phyloP scores from a whole-genome alignment of 140 eudicot genomes.

The Ambrosia hybrid region DNA sequence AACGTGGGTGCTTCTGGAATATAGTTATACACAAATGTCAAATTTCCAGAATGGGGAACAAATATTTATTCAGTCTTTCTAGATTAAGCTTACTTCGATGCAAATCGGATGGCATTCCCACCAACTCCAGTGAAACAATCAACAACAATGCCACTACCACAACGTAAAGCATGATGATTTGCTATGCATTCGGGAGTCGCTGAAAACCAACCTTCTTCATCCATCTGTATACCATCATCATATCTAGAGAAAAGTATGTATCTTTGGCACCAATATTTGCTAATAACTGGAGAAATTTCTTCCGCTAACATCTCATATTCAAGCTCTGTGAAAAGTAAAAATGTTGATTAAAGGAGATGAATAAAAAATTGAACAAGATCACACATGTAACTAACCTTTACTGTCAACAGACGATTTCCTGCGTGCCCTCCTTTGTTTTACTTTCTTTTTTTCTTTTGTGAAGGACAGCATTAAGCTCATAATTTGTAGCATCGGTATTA shows the following conservation, averaged over 20 bases:
- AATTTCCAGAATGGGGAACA: neutral
- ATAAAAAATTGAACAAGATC: slow-evolving; percentile 6
- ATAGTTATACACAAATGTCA: neutral
- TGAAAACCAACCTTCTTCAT: slow-evolving; percentile 98
- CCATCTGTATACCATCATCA: slow-evolving; percentile 83
- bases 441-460: slow-evolving; percentile 61
- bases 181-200: slow-evolving; percentile 90
- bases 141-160: slow-evolving; percentile 55
- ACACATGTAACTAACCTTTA: slow-evolving; percentile 42
- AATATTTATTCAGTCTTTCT: neutral
- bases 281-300: slow-evolving; percentile 46
- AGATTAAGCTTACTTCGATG: slow-evolving; percentile 49
- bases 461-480: neutral
- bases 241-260: slow-evolving; percentile 74
- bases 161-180: slow-evolving; percentile 85
- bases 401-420: slow-evolving; percentile 43
- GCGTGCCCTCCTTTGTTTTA: slow-evolving; percentile 33
- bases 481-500: slow-evolving; percentile 7
- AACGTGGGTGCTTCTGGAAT: slow-evolving; percentile 53
- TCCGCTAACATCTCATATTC: slow-evolving; percentile 32
- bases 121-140: slow-evolving; percentile 96
- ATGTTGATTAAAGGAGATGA: slow-evolving; percentile 3
- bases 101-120: slow-evolving; percentile 94
- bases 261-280: slow-evolving; percentile 88
- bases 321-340: slow-evolving; percentile 33